Evolutionary conservation across 2,329 filamentous ascomycete genomes (phyloP).

Genomic region (Ophiosphaerella narmari): DNA sequence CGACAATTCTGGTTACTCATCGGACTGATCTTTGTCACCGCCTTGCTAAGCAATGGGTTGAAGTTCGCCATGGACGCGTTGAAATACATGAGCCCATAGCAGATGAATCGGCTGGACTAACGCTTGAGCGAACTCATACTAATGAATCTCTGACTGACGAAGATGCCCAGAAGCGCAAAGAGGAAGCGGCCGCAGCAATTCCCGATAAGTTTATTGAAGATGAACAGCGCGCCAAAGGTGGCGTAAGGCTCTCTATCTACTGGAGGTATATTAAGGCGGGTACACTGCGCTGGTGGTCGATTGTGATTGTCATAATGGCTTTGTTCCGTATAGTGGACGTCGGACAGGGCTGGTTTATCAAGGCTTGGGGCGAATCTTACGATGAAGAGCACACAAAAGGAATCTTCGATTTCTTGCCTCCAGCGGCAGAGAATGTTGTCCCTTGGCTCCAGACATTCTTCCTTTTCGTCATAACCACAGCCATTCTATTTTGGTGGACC

Average conservation of each 20-base stretch:
- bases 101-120: conserved; percentile 49
- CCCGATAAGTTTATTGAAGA: conserved; percentile 81
- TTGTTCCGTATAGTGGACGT: conserved; percentile 68
- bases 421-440: conserved; percentile 67
- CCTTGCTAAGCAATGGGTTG: conserved; percentile 75
- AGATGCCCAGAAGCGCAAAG: conserved; percentile 41
- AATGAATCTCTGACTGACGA: conserved; percentile 43
- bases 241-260: conserved; percentile 76
- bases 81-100: conserved; percentile 47
- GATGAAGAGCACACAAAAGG: conserved; percentile 38
- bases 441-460: conserved; percentile 78
- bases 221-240: conserved; percentile 73
- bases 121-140: conserved; percentile 47
- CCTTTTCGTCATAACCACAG: conserved; percentile 54
- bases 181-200: conserved; percentile 56
- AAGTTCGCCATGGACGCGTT: conserved; percentile 67
- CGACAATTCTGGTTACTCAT: conserved; percentile 66
- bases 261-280: conserved; percentile 86
- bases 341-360: conserved; percentile 77
- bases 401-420: conserved; percentile 60
- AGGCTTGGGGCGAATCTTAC: conserved; percentile 84
- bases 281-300: conserved; percentile 71
- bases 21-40: conserved; percentile 71
- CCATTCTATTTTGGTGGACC: conserved; percentile 58
- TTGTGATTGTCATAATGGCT: conserved; percentile 66